These are phyloP conservation scores for Cymodocea nodosa DNA, from an alignment of 116 monocot species.

Conservation along the genomic window DNA sequence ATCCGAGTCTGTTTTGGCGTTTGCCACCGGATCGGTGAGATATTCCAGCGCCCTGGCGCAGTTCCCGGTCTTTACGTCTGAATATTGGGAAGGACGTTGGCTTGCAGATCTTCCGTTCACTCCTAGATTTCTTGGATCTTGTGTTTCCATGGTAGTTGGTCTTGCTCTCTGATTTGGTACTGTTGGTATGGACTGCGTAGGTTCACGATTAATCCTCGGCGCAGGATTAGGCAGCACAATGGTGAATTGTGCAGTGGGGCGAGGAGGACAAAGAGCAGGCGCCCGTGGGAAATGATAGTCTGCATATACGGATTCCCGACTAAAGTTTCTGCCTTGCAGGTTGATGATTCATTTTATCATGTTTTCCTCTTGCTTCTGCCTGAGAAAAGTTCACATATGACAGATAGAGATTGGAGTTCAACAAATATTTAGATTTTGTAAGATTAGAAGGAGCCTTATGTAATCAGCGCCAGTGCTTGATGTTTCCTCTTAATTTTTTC, in stretches of 20 bases:
- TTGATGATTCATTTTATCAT: slow-evolving; percentile 6
- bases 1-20: too few species aligned
- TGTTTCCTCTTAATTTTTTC: too few species aligned
- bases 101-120: too few species aligned
- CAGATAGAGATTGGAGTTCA: too few species aligned
- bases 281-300: slow-evolving; percentile 97
- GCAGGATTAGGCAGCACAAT: slow-evolving; percentile 90
- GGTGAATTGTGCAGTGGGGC: slow-evolving; percentile 77
- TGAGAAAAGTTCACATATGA: too few species aligned
- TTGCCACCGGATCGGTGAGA: too few species aligned
- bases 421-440: too few species aligned
- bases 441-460: too few species aligned
- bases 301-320: slow-evolving; percentile 92
- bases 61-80: too few species aligned
- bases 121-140: neutral
- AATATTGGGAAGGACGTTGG: too few species aligned
- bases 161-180: neutral
- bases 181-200: slow-evolving; percentile 14
- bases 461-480: too few species aligned
- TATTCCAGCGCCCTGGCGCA: too few species aligned
- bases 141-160: neutral
- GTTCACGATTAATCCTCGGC: slow-evolving; percentile 76
- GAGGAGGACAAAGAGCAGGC: slow-evolving; percentile 55
- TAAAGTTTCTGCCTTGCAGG: slow-evolving; percentile 83
- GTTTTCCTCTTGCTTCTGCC: neutral